Evolutionary conservation across 768 basidiomycete species (phyloP).

Genomic region (Leccinum ochraceum): DNA sequence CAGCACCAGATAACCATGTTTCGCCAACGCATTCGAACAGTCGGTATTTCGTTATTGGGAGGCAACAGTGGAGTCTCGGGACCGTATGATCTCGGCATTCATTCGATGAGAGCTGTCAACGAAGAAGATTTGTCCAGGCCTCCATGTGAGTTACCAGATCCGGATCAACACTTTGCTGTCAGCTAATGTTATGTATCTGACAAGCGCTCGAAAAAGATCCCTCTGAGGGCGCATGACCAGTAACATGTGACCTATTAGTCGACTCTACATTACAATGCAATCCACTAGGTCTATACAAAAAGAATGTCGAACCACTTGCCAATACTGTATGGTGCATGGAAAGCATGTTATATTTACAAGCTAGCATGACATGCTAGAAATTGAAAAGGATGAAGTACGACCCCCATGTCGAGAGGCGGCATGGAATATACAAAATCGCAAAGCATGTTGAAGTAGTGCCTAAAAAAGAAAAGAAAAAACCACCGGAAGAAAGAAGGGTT

Average conservation of each 20-base stretch:
- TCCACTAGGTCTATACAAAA: conserved; percentile 6
- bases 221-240: conserved; percentile 22
- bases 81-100: conserved; percentile 79
- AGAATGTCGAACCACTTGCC: neutral
- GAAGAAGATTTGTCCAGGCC: conserved; percentile 55
- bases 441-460: conserved; percentile 10
- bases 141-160: conserved; percentile 27
- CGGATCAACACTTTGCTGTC: neutral
- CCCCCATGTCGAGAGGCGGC: conserved; percentile 8
- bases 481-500: conserved; percentile 2
- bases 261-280: neutral
- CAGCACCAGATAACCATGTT: conserved; percentile 75
- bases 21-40: conserved; percentile 69
- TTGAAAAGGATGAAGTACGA: conserved; percentile 2
- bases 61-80: conserved; percentile 78
- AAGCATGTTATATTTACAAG: conserved; percentile 31
- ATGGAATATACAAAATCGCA: conserved; percentile 17
- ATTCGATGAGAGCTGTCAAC: conserved; percentile 80
- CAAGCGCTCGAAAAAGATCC: conserved; percentile 30
- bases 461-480: conserved; percentile 11
- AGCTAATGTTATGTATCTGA: neutral
- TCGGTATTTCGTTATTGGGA: conserved; percentile 87
- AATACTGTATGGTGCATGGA: neutral
- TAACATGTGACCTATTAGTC: neutral
- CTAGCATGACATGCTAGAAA: conserved; percentile 8